Base-by-base conservation (phyloP, 306 rosid genomes). In the Senna tora region DNA sequence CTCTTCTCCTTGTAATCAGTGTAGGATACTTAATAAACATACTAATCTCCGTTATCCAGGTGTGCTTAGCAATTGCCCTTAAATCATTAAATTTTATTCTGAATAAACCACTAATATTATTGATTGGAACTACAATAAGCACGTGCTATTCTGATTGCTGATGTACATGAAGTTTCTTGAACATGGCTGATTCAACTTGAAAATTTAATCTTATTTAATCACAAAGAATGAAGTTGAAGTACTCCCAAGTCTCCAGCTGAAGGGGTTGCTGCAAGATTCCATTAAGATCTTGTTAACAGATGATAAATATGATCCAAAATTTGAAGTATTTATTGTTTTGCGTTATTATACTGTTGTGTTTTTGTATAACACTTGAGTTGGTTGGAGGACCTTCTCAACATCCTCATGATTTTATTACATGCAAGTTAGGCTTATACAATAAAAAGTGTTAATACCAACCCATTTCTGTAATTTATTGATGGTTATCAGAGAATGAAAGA, bases 401-500 rank as follows among this genome's bases (percentile, higher is more conserved):
- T 74, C 36, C 38, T 59, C 65, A 42, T 58, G 49, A 50, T 60
- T 61, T 66, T 19, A 9, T 30, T 0, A 6, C 2, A 41, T 42
- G 52, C 20, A 22, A 64, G 41, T 45, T 16, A 13, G 36, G 10
- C 14, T 15, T 21, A 7, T 13, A 46, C 13, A 21, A 22, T 42
- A 39, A 39, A 16, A 55, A 36, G 51, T 21, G 16, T 49, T 11
- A 34, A 63, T 64, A 63, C n/a, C 52, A 32, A 65, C 39, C 46
- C 17, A 20, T 34, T 72, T 70, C 12, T 39, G 38, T 71, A 33
- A 79, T 13, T 66, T 62, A 59, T 19, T 16, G 42, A 67, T 50
- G 25, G 47, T 53, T 43, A 51, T 34, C 94, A 91, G 99, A 85
- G 87, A 81, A 83, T 94, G 85, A 91, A 87, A 68, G 91, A 94